phyloP scores from a whole-genome alignment of 2,329 filamentous ascomycete genomes.

The Colletotrichum australisinense region DNA sequence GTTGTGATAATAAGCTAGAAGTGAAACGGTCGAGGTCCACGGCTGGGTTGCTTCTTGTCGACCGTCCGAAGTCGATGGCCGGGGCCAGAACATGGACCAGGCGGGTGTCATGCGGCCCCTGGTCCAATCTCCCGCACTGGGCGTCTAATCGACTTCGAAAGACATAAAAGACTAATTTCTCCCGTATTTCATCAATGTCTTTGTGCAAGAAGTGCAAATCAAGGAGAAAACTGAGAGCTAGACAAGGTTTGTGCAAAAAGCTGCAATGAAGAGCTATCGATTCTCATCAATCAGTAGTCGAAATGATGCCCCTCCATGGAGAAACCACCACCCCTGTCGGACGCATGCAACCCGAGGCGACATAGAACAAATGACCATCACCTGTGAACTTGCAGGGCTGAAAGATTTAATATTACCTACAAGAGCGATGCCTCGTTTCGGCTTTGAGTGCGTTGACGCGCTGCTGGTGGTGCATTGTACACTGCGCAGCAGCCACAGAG shows the following conservation, averaged over 20 bases:
- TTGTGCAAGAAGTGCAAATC: not conserved
- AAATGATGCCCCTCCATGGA: not conserved
- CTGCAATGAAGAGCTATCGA: not conserved
- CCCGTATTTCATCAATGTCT: not conserved
- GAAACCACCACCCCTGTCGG: not conserved
- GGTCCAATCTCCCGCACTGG: not conserved
- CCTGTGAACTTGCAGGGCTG: not conserved
- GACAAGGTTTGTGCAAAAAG: not conserved
- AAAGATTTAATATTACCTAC: too few species aligned
- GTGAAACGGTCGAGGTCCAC: slow-evolving; percentile 10
- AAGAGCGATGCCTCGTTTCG: too few species aligned
- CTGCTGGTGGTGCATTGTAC: too few species aligned
- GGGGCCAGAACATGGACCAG: slow-evolving; percentile 9
- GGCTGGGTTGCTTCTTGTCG: slow-evolving; percentile 7
- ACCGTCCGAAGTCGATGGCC: slow-evolving; percentile 19
- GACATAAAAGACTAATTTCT: not conserved
- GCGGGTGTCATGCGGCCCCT: not conserved
- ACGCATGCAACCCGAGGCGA: not conserved
- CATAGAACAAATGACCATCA: not conserved
- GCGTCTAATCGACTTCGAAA: not conserved
- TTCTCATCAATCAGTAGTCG: not conserved
- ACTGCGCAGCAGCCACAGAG: not conserved
- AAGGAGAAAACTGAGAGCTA: not conserved
- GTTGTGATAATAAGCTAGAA: not conserved
- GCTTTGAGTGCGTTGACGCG: too few species aligned